These are phyloP conservation scores for Vigna unguiculata DNA, from an alignment of 306 rosid species.

Conservation along the genomic window DNA sequence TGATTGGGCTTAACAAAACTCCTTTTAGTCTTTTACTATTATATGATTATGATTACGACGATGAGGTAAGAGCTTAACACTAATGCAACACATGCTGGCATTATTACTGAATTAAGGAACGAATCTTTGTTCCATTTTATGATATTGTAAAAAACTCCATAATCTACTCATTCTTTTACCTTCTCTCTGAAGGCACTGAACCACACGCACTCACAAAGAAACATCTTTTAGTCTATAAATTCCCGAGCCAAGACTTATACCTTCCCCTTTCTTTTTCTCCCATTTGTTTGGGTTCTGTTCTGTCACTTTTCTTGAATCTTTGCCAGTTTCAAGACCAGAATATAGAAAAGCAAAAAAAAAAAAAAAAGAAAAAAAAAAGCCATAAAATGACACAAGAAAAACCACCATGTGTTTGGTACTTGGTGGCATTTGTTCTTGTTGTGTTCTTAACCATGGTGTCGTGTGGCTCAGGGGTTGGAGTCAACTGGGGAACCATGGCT, in stretches of 20 bases:
- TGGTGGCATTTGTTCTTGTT: conserved; percentile 50
- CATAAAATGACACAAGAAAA: conserved; percentile 60
- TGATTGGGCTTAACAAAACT: conserved; percentile 34
- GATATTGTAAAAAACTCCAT: conserved; percentile 15
- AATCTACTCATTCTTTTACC: conserved; percentile 31
- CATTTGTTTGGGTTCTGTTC: conserved; percentile 43
- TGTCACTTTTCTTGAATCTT: conserved; percentile 52
- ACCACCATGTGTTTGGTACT: conserved; percentile 20
- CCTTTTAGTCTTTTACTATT: conserved; percentile 37
- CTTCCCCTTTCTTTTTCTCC: conserved; percentile 45
- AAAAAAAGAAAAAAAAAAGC: not conserved
- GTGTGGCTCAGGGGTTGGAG: conserved; percentile 62
- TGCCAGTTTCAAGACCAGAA: conserved; percentile 43
- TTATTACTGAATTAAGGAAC: conserved; percentile 80
- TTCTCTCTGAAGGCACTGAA: conserved; percentile 57
- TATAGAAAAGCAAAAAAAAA: too few relatives aligned
- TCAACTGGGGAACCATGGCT: conserved; percentile 97
- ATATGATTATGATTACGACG: not conserved
- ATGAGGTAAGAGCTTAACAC: conserved; percentile 35
- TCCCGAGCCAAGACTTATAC: conserved; percentile 40
- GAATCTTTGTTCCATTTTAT: conserved; percentile 56
- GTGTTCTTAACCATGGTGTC: conserved; percentile 44
- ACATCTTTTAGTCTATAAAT: conserved; percentile 39
- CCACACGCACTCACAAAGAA: conserved; percentile 24
- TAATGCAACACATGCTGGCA: conserved; percentile 51